Conservation (phyloP, 2,329 filamentous ascomycete genomes). For the Ceratocystis variospora region DNA sequence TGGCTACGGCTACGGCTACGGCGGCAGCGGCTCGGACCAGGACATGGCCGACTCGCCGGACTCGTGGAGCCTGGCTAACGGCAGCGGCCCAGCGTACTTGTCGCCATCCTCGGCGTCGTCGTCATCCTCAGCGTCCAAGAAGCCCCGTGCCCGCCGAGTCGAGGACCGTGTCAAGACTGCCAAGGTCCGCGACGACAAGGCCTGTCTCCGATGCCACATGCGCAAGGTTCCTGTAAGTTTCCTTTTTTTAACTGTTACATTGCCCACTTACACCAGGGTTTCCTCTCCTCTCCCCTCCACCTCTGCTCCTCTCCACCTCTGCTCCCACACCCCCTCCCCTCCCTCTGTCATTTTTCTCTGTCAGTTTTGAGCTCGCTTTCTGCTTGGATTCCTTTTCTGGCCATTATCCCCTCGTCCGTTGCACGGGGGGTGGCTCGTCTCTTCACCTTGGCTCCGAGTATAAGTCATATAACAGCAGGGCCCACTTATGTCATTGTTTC, state of each 20-base stretch:
- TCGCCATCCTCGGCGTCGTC: not conserved
- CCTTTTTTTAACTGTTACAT: not conserved
- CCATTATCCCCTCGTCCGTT: not conserved
- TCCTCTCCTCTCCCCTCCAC: not conserved
- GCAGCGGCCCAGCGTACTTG: not conserved
- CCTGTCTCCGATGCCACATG: slow-evolving; percentile 36
- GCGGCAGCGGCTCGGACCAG: not conserved
- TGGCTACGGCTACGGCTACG: not conserved
- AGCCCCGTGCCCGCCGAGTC: slow-evolving; percentile 20
- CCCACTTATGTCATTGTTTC: not conserved
- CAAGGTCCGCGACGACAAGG: slow-evolving; percentile 35
- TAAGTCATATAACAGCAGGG: not conserved
- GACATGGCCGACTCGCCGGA: slow-evolving; percentile 10
- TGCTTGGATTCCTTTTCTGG: not conserved
- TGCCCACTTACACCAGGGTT: not conserved
- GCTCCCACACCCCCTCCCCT: not conserved
- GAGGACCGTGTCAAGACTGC: slow-evolving; percentile 34
- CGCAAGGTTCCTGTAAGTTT: slow-evolving; percentile 35
- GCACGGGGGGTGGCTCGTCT: slow-evolving; percentile 11
- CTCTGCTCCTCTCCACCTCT: not conserved
- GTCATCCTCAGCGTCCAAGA: slow-evolving; percentile 5
- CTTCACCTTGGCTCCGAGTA: not conserved
- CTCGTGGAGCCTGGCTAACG: not conserved
- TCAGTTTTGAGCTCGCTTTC: not conserved
- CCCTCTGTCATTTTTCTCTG: not conserved